phyloP scores from a whole-genome alignment of 139 green algal species.

The Tetratostichococcus sp. region DNA sequence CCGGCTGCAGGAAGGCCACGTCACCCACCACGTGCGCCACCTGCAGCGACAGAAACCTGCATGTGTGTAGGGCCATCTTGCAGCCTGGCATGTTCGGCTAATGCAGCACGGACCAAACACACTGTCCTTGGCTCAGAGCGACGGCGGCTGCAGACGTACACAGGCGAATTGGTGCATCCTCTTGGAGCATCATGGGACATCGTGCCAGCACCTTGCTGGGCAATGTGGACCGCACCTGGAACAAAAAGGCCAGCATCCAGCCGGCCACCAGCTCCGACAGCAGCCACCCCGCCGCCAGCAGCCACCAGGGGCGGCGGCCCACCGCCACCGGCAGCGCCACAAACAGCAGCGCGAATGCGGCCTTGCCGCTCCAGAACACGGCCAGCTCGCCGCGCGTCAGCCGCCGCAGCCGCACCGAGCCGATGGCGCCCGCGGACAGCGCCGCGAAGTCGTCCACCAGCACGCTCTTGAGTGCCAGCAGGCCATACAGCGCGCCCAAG shows the following conservation, averaged over 20 bases:
- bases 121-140: too few species aligned
- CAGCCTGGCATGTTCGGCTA: too few species aligned
- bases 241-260: slow-evolving; percentile 70
- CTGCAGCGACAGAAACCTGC: slow-evolving; percentile 9
- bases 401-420: slow-evolving; percentile 29
- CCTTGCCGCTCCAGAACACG: slow-evolving; percentile 44
- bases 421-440: slow-evolving; percentile 44
- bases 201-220: too few species aligned
- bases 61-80: background rate
- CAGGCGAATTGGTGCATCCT: too few species aligned
- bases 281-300: slow-evolving; percentile 36
- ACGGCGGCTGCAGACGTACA: too few species aligned
- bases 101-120: too few species aligned
- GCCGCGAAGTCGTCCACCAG: slow-evolving; percentile 66
- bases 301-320: slow-evolving; percentile 10
- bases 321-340: slow-evolving; percentile 20
- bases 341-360: slow-evolving; percentile 23
- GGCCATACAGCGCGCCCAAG: slow-evolving; percentile 51
- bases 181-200: too few species aligned
- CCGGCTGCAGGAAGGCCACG: slow-evolving; percentile 33
- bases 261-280: slow-evolving; percentile 35
- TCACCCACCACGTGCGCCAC: slow-evolving; percentile 58
- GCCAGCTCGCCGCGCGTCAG: slow-evolving; percentile 25
- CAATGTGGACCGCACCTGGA: slow-evolving; percentile 59
- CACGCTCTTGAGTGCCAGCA: slow-evolving; percentile 63